Evolutionary conservation across 2,329 filamentous ascomycete species (phyloP), one percentile per base, ranked within the genome.

Genomic region (Akanthomyces dipterigenus): DNA sequence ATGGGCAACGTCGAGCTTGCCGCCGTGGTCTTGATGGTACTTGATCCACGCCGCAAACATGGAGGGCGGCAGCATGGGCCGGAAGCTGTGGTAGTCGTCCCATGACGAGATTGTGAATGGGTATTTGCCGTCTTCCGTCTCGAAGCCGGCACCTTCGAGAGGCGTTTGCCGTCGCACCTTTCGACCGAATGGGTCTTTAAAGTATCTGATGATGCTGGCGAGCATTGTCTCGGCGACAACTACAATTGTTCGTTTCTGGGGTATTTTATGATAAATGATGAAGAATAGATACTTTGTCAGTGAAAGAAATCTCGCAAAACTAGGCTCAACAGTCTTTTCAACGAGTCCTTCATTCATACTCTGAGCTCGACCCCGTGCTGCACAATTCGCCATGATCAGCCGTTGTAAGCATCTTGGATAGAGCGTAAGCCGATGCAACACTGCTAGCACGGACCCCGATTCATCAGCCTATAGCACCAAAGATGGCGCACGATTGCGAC

Each of bases 31-130:
- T 14, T 49, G 36, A 9, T 61, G 59, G 31, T 61, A 61, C 38
- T 61, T 42, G 43, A 61, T 50, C 59, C 59, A 61, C 16, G 53
- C 22, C 12, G 51, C 51, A 45, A 61, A 61, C 59, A 61, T 61
- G 59, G 59, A 55, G 24, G 43, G 36, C n/a, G 59, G 59, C 18
- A 61, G 51, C 53, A 24, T 42, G 16, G 59, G 59, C 5, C 59
- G 42, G 16, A 50, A 56, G 20, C 24, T 51, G 24, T 55, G 51
- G 45, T 61, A 61, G 59, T 50, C 59, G 38, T 43, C 51, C 59
- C 59, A 61, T 26, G 59, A 55, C 20, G 59, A 53, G 14, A 61
- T 56, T 24, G 59, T 61, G 45, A 61, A 61, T 2, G 59, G 59
- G 24, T 61, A 61, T 31, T 55, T 55, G 43, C 38, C 34, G 43